Evolutionary conservation across 225 moss, liverwort and hornwort species (phyloP).

Genomic region (Sphagnum tenellum): DNA sequence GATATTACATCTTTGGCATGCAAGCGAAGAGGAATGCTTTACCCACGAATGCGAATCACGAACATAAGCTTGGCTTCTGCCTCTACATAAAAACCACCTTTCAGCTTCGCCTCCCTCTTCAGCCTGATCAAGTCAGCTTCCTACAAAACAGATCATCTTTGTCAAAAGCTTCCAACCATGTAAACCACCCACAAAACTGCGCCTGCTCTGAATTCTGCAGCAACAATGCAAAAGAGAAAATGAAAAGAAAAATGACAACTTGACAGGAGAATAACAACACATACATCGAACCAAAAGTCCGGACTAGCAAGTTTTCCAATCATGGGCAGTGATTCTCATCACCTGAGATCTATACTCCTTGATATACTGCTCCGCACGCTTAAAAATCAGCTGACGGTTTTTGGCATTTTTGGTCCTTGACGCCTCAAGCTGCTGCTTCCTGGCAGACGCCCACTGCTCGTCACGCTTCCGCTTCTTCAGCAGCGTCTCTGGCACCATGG

Average conservation of each 20-base stretch:
- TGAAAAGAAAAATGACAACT: too few species aligned
- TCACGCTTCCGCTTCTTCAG: conserved; percentile 71
- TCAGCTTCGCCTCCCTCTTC: conserved; percentile 81
- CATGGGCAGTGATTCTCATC: too few species aligned
- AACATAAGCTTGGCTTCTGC: conserved; percentile 79
- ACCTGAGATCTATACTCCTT: conserved; percentile 59
- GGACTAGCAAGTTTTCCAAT: too few species aligned
- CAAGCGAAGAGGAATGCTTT: neutral
- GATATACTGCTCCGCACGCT: conserved; percentile 63
- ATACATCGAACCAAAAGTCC: neutral
- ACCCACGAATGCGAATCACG: conserved; percentile 70
- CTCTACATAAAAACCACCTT: conserved; percentile 87
- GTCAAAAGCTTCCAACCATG: neutral
- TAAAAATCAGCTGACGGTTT: conserved; percentile 66
- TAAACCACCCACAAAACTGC: neutral
- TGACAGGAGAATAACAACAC: neutral
- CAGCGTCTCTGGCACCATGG: conserved; percentile 52
- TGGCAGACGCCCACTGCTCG: conserved; percentile 50
- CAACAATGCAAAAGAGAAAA: too few species aligned
- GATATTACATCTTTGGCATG: too few species aligned
- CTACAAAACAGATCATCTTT: conserved; percentile 6
- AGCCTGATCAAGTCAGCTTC: conserved; percentile 60
- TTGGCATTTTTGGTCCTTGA: conserved; percentile 44
- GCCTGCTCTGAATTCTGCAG: too few species aligned
- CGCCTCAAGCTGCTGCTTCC: conserved; percentile 29